Conservation (phyloP, 306 rosid species). For the Geum urbanum region DNA sequence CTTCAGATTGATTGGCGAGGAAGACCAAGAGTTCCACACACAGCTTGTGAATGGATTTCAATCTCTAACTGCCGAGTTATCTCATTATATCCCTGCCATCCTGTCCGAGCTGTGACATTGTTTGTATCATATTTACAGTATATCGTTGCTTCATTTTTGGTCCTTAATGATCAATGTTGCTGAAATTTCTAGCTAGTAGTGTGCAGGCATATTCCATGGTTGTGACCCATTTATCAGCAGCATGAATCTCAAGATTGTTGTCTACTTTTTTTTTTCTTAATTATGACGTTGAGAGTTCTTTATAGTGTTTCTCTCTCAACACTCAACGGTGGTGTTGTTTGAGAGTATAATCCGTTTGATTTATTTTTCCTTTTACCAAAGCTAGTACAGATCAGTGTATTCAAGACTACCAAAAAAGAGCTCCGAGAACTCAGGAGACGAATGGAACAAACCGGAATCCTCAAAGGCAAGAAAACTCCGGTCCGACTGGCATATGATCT, state of each 20-base stretch:
- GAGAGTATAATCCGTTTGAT: no score
- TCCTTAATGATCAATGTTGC: not conserved
- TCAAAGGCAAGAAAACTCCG: no score
- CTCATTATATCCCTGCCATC: constrained; percentile 96
- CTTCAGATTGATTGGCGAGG: constrained; percentile 89
- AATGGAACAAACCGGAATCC: no score
- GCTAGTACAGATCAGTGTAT: no score
- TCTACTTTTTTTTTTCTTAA: not conserved
- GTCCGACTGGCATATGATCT: no score
- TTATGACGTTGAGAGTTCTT: not conserved
- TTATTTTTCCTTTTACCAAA: no score
- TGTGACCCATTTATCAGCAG: not conserved
- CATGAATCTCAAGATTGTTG: not conserved
- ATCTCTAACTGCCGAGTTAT: constrained; percentile 88
- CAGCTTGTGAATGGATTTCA: constrained; percentile 97
- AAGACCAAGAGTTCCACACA: constrained; percentile 97
- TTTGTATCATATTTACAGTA: constrained; percentile 11
- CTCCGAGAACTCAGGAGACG: no score
- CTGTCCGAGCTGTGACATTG: constrained; percentile 71
- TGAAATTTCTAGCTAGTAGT: not conserved
- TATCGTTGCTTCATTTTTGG: not conserved
- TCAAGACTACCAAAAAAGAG: no score
- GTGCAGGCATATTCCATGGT: constrained; percentile 1
- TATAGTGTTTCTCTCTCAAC: no score
- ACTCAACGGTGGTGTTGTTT: no score